Evolutionary conservation across 1,284 basidiomycete genomes (phyloP), one percentile per base, ranked within the genome.

Genomic region (Austropuccinia psidii): DNA sequence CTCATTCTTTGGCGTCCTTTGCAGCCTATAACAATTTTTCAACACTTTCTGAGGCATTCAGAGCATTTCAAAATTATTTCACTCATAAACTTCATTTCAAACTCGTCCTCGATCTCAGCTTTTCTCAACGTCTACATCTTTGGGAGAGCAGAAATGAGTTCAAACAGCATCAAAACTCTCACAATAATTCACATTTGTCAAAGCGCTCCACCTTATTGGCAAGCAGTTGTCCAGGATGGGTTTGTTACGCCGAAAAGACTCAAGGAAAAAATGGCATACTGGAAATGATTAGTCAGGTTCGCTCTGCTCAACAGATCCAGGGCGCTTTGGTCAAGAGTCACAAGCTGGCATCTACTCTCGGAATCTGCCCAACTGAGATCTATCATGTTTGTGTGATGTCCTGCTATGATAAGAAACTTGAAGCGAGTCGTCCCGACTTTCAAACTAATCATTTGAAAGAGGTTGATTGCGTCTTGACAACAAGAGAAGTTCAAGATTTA

Each of bases 341-440:
- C 0, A 92, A 88, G 88, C 85, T 92, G 80, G 89, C 84, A 87
- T 84, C 85, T 84, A 2, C 86, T 86, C 80, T 84, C 79, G 90
- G 91, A 80, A 79, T 89, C 83, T 57, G 41, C 75, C 61, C 69
- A 17, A 89, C 91, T 0, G 84, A 89, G 77, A 86, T 97, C 67
- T 98, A 98, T 81, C 96, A 99, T 78, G 91, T 98, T 75, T 87
- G 92, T 0, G 92, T 98, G 49, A 98, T 98, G 94, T 94, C 95
- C 0, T 99, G 96, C 82, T 98, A 98, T 81, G 96, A 99, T 85
- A 98, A 98, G 83, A 99, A 99, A 81, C 88, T 99, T 31, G 96
- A 99, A 83, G 95, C 96, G 0, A 94, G 91, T 17, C 86, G 96
- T 31, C 85, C 88, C 58, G 93, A 96, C 80, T 97, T 96, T 80